Base-by-base conservation (phyloP, 192 early-diverging fungal genomes). In the Chytriomyces hyalinus region DNA sequence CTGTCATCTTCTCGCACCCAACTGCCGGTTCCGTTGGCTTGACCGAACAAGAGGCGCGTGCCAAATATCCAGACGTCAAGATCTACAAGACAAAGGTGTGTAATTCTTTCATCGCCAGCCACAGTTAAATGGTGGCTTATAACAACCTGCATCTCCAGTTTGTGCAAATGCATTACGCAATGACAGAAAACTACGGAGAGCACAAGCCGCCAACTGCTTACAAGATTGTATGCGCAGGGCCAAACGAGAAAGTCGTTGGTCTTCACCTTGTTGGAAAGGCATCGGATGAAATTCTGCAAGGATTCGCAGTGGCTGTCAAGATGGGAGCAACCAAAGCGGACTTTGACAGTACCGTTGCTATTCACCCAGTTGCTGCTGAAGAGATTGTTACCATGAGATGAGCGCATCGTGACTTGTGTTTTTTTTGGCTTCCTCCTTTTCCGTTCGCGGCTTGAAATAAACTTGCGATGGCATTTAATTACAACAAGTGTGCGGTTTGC, bases 311-410 rank as follows among this genome's bases (percentile, higher is more conserved):
- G 46, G 97, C 97, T 22, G 82, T 99, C 66, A 95, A 96, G 84
- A 98, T 99, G 97, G 97, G 96, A 22, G 97, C 97, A n/a, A 97
- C 94, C 62, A 99, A 99, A 85, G 90, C 85, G n/a, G 94, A 99
- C 81, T 95, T 99, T 86, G 97, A 98, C 82, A 90, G 72, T 81
- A 94, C 93, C 51, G 95, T 99, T 57, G 97, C 97, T 22, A 97
- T 98, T 75, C 97, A 99, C 84, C 97, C 97, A 44, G 97, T 96
- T 20, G 95, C 95, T 75, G 91, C 90, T 13, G 97, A 99, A 78
- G 97, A 99, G 85, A 80, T 99, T 70, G 97, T 99, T 61, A 97
- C 89, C 17, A 85, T 91, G 87, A 80, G 78, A 46, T 88, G 73
- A 87, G 10, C 11, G 15, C 20, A 17, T 65, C n/a, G n/a, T 15